Evolutionary conservation across 108 stramenopile genomes (phyloP), one percentile per base, ranked within the genome.

Genomic region (Nitzschia putrida): DNA sequence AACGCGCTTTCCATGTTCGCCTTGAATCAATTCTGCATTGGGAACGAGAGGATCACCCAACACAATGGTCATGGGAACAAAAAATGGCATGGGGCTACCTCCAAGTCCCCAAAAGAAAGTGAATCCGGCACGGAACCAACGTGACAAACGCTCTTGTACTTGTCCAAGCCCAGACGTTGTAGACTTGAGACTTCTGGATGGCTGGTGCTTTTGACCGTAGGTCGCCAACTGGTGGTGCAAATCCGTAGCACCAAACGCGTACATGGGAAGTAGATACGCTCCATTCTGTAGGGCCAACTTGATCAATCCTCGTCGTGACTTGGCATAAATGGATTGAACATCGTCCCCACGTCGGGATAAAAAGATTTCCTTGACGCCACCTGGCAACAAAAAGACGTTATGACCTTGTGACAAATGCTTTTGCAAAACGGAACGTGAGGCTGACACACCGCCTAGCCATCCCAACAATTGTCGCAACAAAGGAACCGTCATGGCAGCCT

Each of bases 401-500:
- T 49, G 47, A 16, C 14, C 18, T 16, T 16, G 47, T 6, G 47
- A 18, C 47, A 49, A 49, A 18, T 18, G n/a, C 18, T 49, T 18
- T 18, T 18, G 18, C 47, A 49, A 49, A 1, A 49, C 18, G 1
- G 14, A 3, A 18, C 18, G 14, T 4, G 47, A 49, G 14, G 47
- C 47, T 2, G 47, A 49, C 1, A 18, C n/a, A 49, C 47, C 18
- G 14, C 47, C 47, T 5, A 49, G 6, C 18, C 14, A 16, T 18
- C 47, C 47, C 61, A 65, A 49, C 14, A 65, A 20, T 26, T 73
- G 77, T 41, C 77, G 77, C 34, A 77, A 56, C 2, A 77, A 37
- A 21, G 77, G 77, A 8, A 67, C 23, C 3, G 57, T 41, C 65
- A 77, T 41, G 7, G 72, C 72, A 40, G 39, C 53, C 41, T 72